Evolutionary conservation across 805 yeast species (phyloP), one percentile per base, ranked within the genome.

Genomic region (Cyberlindnera maritima): DNA sequence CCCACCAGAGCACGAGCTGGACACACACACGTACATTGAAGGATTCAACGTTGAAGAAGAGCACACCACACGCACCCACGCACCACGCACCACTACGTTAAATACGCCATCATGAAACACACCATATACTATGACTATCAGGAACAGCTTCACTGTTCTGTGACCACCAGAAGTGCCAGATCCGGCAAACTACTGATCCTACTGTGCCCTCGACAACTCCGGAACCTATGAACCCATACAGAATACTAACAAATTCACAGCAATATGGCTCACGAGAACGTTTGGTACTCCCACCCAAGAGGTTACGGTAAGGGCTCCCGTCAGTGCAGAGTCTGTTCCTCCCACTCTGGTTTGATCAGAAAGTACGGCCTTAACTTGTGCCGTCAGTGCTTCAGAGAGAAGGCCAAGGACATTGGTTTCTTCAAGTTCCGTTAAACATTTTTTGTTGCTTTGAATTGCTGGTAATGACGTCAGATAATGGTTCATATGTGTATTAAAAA

Each of bases 201-300:
- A 32, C 35, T 15, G n/a, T 32, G 20, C 19, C 19, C 14, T n/a
- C 18, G 9, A n/a, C n/a, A 18, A 15, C 12, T 15, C 20, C 14
- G 6, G n/a, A 13, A 23, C 32, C 31, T 36, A 15, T 5, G 21
- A 25, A 23, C 37, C 25, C 14, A 13, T 6, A 11, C 39, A 36
- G 34, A 10, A 39, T 55, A 57, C 62, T 58, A 59, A 61, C n/a
- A 25, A 7, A 31, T 34, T 31, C 57, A 46, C 63, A 72, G 77
- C 81, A 87, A 79, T 56, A 91, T 91, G 98, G 97, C 97, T 86
- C 98, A 91, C 97, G 97, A 89, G 85, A 85, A 89, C 90, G 96
- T 92, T 85, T 94, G 99, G 99, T 94, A 78, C 85, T 91, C 98
- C 76, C 99, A 94, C 96, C 99, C 99, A 85, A 89, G 98, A 88